These are phyloP conservation scores for Cercospora brassicicola DNA, from an alignment of 2,329 filamentous ascomycete species.

Conservation along the genomic window DNA sequence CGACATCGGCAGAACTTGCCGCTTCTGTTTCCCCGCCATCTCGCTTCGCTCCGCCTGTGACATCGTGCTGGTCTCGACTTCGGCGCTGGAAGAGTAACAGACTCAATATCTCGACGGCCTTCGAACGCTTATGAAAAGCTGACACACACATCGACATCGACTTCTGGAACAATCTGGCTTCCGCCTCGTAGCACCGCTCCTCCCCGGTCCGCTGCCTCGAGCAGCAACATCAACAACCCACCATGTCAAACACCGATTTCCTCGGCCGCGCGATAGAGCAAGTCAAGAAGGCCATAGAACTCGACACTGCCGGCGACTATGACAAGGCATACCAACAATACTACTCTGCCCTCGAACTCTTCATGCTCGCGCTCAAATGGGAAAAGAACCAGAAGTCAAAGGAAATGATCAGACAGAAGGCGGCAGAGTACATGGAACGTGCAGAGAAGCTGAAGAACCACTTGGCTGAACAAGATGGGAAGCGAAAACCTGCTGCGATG, in stretches of 20 bases:
- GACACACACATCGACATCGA: background rate
- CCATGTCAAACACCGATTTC: slow-evolving; percentile 95
- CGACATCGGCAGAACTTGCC: slow-evolving; percentile 5
- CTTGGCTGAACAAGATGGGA: slow-evolving; percentile 68
- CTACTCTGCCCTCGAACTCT: slow-evolving; percentile 92
- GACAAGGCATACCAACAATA: slow-evolving; percentile 96
- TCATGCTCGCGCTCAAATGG: slow-evolving; percentile 99
- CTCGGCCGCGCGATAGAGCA: slow-evolving; percentile 93
- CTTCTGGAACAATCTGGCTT: background rate
- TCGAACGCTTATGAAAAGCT: background rate
- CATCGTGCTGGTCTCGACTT: slow-evolving; percentile 14
- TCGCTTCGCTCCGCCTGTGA: slow-evolving; percentile 14
- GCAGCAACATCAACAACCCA: slow-evolving; percentile 12
- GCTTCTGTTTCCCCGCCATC: slow-evolving; percentile 17
- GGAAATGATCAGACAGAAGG: slow-evolving; percentile 95
- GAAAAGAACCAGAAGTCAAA: slow-evolving; percentile 98
- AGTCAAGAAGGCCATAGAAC: slow-evolving; percentile 96
- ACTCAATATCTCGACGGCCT: background rate
- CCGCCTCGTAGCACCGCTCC: background rate
- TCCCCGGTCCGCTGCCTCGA: slow-evolving; percentile 10
- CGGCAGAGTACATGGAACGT: slow-evolving; percentile 95
- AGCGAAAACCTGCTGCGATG: slow-evolving; percentile 69
- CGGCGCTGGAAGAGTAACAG: background rate
- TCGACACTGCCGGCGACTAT: slow-evolving; percentile 93
- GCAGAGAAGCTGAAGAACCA: slow-evolving; percentile 97